Evolutionary conservation across 1,284 basidiomycete species (phyloP), one percentile per base, ranked within the genome.

Genomic region (Polyporus tsugae): DNA sequence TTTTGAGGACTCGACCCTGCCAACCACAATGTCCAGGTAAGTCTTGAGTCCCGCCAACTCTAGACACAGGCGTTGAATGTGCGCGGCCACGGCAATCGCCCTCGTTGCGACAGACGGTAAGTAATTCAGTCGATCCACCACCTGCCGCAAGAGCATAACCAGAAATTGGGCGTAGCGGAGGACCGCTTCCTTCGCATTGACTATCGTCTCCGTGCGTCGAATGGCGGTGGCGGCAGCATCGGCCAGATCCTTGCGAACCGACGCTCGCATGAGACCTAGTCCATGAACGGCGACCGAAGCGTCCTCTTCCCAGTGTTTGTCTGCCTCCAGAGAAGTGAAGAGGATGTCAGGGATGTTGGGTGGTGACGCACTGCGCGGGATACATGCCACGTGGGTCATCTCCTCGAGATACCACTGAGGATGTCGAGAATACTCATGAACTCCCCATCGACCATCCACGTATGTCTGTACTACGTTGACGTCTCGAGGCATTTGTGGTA

Each of bases 391-490:
- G 11, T 60, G 58, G 4, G 22, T 29, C 58, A 60, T 60, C 3
- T 41, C 39, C n/a, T 60, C 38, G 1, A 41, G 6, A 25, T 60
- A 41, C 13, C 10, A 36, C 13, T 60, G 58, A 2, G 58, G 58
- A 4, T 41, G 39, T 6, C 22, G 3, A 1, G 58, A 60, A 36
- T 60, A 60, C 9, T 60, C 58, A 15, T 60, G n/a, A 11, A 39
- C 10, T 1, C 58, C 2, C 77, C 78, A 2, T 61, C 72, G 52
- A 73, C 74, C 1, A 57, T 57, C 11, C 36, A 66, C 0, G 55
- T 75, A 0, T 13, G 74, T 10, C 81, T 46, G 6, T 25, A 62
- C 36, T 1, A 46, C 80, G 15, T 60, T 13, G 29, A 57, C 55
- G 15, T 57, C 55, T 19, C 15, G 36, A 3, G 46, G 46, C 22